Percentiles rank a stretch among this genome's conserved stretches.
Conservation (phyloP, 495 filamentous ascomycete species). For the Neurospora hispaniola region DNA sequence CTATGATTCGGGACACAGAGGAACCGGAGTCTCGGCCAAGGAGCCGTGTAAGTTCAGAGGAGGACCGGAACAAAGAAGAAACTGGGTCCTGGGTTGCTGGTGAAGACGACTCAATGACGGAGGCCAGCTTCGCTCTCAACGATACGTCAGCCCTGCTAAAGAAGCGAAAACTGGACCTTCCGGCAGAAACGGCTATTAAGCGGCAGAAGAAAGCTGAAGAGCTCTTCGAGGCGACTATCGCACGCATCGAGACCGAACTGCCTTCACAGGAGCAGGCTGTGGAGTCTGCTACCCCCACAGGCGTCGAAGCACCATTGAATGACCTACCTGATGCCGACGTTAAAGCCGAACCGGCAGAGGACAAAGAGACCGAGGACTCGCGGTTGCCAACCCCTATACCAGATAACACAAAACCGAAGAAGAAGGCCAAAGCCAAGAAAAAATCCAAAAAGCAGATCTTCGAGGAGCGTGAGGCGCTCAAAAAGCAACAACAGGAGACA, state of each 20-base stretch:
- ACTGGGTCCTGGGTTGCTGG: conserved; percentile 31
- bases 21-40: conserved; percentile 72
- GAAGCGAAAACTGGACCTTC: conserved; percentile 60
- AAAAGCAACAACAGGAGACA: conserved; percentile 35
- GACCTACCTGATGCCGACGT: neutral
- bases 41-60: conserved; percentile 64
- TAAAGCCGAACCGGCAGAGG: conserved; percentile 19
- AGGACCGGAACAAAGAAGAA: conserved; percentile 55
- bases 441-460: conserved; percentile 67
- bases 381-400: conserved; percentile 33
- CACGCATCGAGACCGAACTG: conserved; percentile 39
- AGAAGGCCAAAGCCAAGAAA: conserved; percentile 43
- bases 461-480: conserved; percentile 55
- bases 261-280: conserved; percentile 24
- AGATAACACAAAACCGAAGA: conserved; percentile 24
- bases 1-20: conserved; percentile 61
- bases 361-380: conserved; percentile 30
- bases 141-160: conserved; percentile 36
- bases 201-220: conserved; percentile 65
- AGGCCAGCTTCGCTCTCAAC: conserved; percentile 38
- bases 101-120: conserved; percentile 48
- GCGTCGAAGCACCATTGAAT: conserved; percentile 2
- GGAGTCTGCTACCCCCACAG: conserved; percentile 29
- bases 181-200: conserved; percentile 53
- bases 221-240: conserved; percentile 53